Conservation (phyloP, 495 filamentous ascomycete species). For the Aspergillus steynii region DNA sequence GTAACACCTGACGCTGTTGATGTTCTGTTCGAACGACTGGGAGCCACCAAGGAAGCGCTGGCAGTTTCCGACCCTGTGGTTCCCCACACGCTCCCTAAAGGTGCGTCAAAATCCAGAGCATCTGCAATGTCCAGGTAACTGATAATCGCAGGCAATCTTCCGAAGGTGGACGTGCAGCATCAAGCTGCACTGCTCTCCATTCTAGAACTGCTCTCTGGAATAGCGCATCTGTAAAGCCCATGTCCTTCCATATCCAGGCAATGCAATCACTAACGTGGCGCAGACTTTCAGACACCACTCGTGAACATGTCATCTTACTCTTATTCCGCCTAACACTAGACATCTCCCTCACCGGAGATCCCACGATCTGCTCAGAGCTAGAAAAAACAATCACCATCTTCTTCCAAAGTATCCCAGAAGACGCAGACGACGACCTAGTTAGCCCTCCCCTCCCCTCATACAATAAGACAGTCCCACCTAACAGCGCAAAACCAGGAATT, state of each 20-base stretch:
- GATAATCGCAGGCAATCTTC: slow-evolving; percentile 11
- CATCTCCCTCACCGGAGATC: slow-evolving; percentile 45
- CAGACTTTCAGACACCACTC: slow-evolving; percentile 37
- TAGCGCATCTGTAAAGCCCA: slow-evolving; percentile 31
- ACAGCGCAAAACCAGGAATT: slow-evolving; percentile 41
- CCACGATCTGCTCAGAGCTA: slow-evolving; percentile 39
- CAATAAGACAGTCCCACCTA: not conserved
- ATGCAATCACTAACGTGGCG: slow-evolving; percentile 11
- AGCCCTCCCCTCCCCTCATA: not conserved
- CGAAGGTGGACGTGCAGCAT: slow-evolving; percentile 11
- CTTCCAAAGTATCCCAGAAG: slow-evolving; percentile 36
- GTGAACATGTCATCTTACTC: slow-evolving; percentile 36
- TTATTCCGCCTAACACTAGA: slow-evolving; percentile 65
- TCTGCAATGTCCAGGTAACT: not conserved
- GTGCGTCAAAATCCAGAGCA: slow-evolving; percentile 16
- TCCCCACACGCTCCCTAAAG: slow-evolving; percentile 23
- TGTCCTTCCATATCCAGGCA: not conserved
- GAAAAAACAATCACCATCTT: slow-evolving; percentile 47
- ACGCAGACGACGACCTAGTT: slow-evolving; percentile 34
- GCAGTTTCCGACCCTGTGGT: slow-evolving; percentile 24
- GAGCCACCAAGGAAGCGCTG: slow-evolving; percentile 34
- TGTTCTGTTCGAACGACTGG: slow-evolving; percentile 33
- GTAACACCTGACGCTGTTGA: slow-evolving; percentile 35
- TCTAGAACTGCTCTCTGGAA: slow-evolving; percentile 34
- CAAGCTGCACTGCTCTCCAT: slow-evolving; percentile 29